A percentile compares a stretch with the other conserved stretches of the same genome.
Evolutionary conservation across 768 basidiomycete species (phyloP).

Genomic region (Pleurotus ostreatus): DNA sequence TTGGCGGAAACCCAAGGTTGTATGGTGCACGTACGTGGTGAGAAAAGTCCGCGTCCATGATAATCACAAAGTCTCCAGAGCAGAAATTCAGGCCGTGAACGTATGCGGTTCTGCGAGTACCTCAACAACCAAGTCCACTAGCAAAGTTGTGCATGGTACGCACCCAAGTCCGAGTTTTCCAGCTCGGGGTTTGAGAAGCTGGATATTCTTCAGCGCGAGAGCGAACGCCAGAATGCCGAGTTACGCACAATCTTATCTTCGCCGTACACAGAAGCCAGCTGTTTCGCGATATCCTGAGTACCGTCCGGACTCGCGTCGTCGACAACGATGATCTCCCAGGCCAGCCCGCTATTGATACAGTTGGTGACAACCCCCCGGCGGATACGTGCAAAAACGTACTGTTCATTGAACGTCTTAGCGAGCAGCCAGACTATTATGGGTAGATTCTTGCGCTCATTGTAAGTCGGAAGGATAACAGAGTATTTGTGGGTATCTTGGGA

Average conservation of each 20-base stretch:
- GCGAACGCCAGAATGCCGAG: not conserved
- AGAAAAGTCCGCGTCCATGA: slow-evolving; percentile 97
- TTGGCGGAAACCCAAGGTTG: not conserved
- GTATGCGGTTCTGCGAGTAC: slow-evolving; percentile 71
- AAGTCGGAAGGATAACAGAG: slow-evolving; percentile 90
- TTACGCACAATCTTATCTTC: slow-evolving; percentile 69
- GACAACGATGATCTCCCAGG: slow-evolving; percentile 88
- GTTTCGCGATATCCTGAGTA: slow-evolving; percentile 81
- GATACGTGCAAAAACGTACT: slow-evolving; percentile 52
- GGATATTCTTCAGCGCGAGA: not conserved
- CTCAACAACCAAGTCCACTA: not conserved
- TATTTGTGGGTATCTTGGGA: slow-evolving; percentile 69
- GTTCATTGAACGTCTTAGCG: slow-evolving; percentile 68
- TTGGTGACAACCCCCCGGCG: slow-evolving; percentile 1
- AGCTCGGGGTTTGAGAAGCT: slow-evolving; percentile 83
- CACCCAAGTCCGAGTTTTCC: slow-evolving; percentile 92
- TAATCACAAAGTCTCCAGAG: slow-evolving; percentile 90
- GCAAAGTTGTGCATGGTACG: slow-evolving; percentile 14
- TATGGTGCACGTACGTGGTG: slow-evolving; percentile 66
- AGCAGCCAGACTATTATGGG: slow-evolving; percentile 87
- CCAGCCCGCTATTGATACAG: slow-evolving; percentile 47
- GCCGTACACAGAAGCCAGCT: slow-evolving; percentile 77
- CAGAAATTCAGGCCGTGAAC: slow-evolving; percentile 89
- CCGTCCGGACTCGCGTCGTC: slow-evolving; percentile 94
- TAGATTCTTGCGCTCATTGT: slow-evolving; percentile 90